Conservation (phyloP, 306 rosid species). For the Fagus sylvatica region DNA sequence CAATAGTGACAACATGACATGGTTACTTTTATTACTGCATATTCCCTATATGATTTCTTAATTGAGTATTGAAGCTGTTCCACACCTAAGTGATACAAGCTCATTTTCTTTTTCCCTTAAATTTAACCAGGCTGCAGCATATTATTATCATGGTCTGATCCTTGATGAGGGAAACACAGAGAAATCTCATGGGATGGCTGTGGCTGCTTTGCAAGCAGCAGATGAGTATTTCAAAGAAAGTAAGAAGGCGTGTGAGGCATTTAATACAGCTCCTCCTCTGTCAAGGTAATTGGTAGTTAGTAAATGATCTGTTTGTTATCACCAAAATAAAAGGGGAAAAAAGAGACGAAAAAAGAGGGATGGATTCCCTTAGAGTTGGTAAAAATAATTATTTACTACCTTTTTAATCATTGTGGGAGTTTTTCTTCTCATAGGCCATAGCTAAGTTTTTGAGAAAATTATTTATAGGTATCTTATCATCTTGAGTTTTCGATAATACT, state of each 20-base stretch:
- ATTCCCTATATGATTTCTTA: conserved; percentile 1
- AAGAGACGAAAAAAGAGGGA: not conserved
- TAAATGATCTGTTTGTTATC: not conserved
- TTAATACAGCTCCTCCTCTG: conserved; percentile 69
- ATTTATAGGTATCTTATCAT: not conserved
- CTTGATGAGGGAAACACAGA: conserved; percentile 99
- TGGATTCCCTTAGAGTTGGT: not conserved
- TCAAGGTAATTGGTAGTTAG: conserved; percentile 55
- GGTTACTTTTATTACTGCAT: conserved; percentile 5
- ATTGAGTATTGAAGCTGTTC: conserved; percentile 17
- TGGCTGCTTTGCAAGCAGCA: conserved; percentile 97
- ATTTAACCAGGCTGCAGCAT: conserved; percentile 84
- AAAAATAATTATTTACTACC: not conserved
- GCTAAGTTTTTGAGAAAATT: not conserved
- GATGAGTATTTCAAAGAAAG: conserved; percentile 96
- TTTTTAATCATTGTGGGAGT: not conserved
- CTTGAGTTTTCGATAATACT: not conserved
- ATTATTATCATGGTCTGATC: conserved; percentile 94
- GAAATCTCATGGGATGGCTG: conserved; percentile 98
- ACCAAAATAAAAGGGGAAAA: not conserved
- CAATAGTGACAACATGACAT: not conserved
- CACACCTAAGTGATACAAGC: conserved; percentile 10
- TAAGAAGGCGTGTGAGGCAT: conserved; percentile 75
- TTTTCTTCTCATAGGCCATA: not conserved
- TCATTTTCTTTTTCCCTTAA: conserved; percentile 26